phyloP scores from a whole-genome alignment of 768 basidiomycete genomes.

The Lactarius quietus region DNA sequence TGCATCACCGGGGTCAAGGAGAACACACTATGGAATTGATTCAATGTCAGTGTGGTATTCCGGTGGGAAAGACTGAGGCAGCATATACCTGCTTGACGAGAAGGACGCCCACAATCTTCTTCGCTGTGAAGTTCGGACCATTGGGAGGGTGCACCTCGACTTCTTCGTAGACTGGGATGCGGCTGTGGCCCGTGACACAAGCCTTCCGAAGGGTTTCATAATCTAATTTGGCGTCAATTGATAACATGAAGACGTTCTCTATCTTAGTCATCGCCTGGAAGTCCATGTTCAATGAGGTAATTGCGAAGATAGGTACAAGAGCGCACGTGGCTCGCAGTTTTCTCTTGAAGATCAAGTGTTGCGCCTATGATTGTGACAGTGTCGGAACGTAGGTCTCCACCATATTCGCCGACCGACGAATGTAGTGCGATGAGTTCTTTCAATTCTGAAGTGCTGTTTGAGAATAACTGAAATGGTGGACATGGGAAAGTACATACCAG shows the following conservation, averaged over 20 bases:
- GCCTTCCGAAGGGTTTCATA: slow-evolving; percentile 55
- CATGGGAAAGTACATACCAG: slow-evolving; percentile 30
- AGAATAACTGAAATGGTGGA: background rate
- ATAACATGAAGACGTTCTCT: slow-evolving; percentile 79
- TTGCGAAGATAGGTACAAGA: too few species aligned
- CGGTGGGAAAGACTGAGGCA: background rate
- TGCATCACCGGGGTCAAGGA: slow-evolving; percentile 51
- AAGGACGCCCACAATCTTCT: slow-evolving; percentile 83
- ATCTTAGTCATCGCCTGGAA: slow-evolving; percentile 77
- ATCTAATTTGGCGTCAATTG: slow-evolving; percentile 78
- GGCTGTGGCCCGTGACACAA: slow-evolving; percentile 27
- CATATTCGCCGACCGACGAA: slow-evolving; percentile 62
- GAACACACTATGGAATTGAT: slow-evolving; percentile 24
- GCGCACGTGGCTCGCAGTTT: slow-evolving; percentile 56
- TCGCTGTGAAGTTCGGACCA: slow-evolving; percentile 48
- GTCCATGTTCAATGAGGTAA: background rate
- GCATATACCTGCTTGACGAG: slow-evolving; percentile 70
- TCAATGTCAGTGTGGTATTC: slow-evolving; percentile 3
- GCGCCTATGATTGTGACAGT: slow-evolving; percentile 90
- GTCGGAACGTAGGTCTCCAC: slow-evolving; percentile 82
- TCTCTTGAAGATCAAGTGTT: slow-evolving; percentile 85
- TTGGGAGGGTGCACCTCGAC: slow-evolving; percentile 23
- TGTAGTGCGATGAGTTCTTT: slow-evolving; percentile 93
- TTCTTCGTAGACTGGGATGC: slow-evolving; percentile 29
- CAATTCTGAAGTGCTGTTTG: slow-evolving; percentile 41